Evolutionary conservation across 345 rosid species (phyloP).

Genomic region (Euphorbia tirucalli): DNA sequence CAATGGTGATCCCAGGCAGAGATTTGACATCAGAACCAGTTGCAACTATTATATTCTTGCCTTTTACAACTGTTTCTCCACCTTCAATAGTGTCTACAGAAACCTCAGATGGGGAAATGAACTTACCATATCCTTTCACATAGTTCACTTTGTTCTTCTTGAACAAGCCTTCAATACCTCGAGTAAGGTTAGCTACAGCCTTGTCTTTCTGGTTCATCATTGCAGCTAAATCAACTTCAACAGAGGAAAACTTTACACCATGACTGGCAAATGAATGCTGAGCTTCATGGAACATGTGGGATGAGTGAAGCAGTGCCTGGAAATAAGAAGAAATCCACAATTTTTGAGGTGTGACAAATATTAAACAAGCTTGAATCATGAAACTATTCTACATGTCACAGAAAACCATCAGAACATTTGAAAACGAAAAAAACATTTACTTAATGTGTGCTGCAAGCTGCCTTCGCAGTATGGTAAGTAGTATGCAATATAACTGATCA

Average conservation of each 20-base stretch:
- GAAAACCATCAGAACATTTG: neutral
- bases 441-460: neutral
- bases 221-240: constrained; percentile 92
- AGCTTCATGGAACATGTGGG: constrained; percentile 98
- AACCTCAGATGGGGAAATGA: constrained; percentile 80
- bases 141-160: constrained; percentile 96
- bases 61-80: constrained; percentile 70
- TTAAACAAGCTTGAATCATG: neutral
- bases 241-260: constrained; percentile 84
- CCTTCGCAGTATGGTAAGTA: neutral
- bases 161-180: constrained; percentile 93
- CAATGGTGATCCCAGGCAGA: constrained; percentile 89
- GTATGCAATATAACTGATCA: no score
- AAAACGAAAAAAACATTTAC: neutral
- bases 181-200: constrained; percentile 79
- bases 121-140: constrained; percentile 93
- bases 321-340: constrained; percentile 5
- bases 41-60: constrained; percentile 86
- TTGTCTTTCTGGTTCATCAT: constrained; percentile 97
- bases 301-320: constrained; percentile 98
- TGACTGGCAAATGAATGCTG: constrained; percentile 76
- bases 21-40: constrained; percentile 98
- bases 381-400: neutral
- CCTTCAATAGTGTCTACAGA: constrained; percentile 88
- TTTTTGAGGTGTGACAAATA: neutral